Percentiles rank a stretch among this genome's conserved stretches.
phyloP scores from a whole-genome alignment of 2,329 filamentous ascomycete species.

The Colletotrichum limetticola region DNA sequence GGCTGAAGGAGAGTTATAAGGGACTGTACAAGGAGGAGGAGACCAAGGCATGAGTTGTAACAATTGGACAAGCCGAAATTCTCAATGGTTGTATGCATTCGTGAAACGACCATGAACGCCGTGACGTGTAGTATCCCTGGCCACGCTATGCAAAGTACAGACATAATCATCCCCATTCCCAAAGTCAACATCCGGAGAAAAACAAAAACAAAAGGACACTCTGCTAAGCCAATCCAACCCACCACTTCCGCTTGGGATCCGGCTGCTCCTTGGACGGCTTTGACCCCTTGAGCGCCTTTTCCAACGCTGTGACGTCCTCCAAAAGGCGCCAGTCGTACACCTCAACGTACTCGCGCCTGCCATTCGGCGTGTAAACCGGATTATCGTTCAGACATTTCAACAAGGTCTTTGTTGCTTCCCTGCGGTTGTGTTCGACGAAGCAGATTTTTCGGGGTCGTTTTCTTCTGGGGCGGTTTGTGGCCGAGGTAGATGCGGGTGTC shows the following conservation, averaged over 20 bases:
- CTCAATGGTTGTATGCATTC: not conserved
- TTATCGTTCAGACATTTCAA: slow-evolving; percentile 45
- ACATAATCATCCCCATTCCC: not conserved
- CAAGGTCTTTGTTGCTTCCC: slow-evolving; percentile 45
- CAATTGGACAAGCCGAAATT: not conserved
- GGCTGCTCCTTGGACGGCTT: not conserved
- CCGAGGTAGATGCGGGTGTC: not conserved
- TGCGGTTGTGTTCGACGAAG: slow-evolving; percentile 50
- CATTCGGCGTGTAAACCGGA: slow-evolving; percentile 41
- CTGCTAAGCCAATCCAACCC: slow-evolving; percentile 52
- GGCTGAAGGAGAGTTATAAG: slow-evolving; percentile 68
- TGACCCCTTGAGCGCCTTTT: slow-evolving; percentile 42
- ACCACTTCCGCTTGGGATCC: slow-evolving; percentile 57
- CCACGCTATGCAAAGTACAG: not conserved
- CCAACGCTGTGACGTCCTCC: slow-evolving; percentile 51
- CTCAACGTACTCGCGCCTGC: slow-evolving; percentile 49
- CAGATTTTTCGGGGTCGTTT: slow-evolving; percentile 32
- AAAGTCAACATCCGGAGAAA: not conserved
- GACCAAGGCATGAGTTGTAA: slow-evolving; percentile 17
- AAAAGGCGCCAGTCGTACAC: slow-evolving; percentile 61
- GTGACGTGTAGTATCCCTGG: not conserved
- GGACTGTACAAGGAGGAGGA: slow-evolving; percentile 60
- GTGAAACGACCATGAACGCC: not conserved
- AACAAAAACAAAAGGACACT: too few species aligned
- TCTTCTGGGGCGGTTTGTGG: not conserved